Evolutionary conservation across 495 filamentous ascomycete genomes (phyloP).

Genomic region (Glonium stellatum): DNA sequence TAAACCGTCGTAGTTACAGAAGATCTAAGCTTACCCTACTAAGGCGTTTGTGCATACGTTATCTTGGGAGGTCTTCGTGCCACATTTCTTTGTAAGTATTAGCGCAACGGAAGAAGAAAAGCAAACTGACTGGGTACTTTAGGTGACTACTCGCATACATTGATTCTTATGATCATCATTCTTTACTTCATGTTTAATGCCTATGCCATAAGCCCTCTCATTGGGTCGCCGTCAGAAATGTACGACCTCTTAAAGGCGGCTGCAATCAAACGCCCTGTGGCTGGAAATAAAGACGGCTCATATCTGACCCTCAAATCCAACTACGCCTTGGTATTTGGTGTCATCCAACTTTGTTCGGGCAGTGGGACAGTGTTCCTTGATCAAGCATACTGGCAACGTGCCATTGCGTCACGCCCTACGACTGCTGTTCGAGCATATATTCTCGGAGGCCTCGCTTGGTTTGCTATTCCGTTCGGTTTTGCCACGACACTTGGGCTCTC

Average conservation of each 20-base stretch:
- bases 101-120: neutral
- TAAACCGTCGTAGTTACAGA: neutral
- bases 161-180: constrained; percentile 29
- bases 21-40: neutral
- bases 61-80: constrained; percentile 30
- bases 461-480: constrained; percentile 31
- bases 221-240: constrained; percentile 28
- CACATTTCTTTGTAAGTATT: constrained; percentile 27
- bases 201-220: constrained; percentile 25
- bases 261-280: constrained; percentile 24
- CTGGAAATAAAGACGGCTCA: constrained; percentile 28
- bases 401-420: constrained; percentile 26
- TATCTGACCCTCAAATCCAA: constrained; percentile 31
- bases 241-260: constrained; percentile 29
- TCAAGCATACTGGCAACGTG: constrained; percentile 31
- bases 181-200: constrained; percentile 33
- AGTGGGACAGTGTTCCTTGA: constrained; percentile 27
- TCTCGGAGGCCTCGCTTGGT: constrained; percentile 29
- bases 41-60: constrained; percentile 30
- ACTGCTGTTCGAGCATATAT: constrained; percentile 29
- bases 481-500: constrained; percentile 28
- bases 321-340: constrained; percentile 31
- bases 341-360: constrained; percentile 31
- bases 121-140: neutral
- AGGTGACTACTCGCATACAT: constrained; percentile 30